These are phyloP conservation scores for Xerocomus brunneocitrinus DNA, from an alignment of 768 basidiomycete species.

Conservation along the genomic window DNA sequence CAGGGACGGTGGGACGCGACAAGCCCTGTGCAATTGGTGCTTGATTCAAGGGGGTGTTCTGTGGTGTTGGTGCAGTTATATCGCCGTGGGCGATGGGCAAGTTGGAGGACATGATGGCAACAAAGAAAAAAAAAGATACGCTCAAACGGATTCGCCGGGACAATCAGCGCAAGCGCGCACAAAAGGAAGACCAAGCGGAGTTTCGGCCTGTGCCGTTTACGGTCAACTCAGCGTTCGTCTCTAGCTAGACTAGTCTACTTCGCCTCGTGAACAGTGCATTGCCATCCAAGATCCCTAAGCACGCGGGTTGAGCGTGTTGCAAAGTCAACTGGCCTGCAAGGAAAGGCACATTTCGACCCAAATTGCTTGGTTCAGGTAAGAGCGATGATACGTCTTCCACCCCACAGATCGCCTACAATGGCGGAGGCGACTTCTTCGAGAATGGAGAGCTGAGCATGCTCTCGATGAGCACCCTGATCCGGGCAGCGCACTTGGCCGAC, in stretches of 20 bases:
- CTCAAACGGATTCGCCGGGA: conserved; percentile 14
- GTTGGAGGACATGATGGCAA: conserved; percentile 58
- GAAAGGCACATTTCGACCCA: too few relatives aligned
- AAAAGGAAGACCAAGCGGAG: conserved; percentile 30
- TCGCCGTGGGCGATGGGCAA: conserved; percentile 57
- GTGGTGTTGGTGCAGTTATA: conserved; percentile 86
- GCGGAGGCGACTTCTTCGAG: background rate
- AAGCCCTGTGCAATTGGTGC: conserved; percentile 76
- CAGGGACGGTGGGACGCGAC: conserved; percentile 84
- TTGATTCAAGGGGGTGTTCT: conserved; percentile 84
- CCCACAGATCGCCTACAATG: too few relatives aligned
- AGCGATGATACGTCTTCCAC: too few relatives aligned
- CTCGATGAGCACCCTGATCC: background rate
- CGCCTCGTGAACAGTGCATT: too few relatives aligned
- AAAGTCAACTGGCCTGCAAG: too few relatives aligned
- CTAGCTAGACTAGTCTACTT: too few relatives aligned
- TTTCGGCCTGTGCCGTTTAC: conserved; percentile 31
- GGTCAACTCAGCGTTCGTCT: background rate
- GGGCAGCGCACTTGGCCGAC: background rate
- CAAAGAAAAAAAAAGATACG: conserved; percentile 21
- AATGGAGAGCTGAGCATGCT: background rate
- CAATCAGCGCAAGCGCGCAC: conserved; percentile 24
- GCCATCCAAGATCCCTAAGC: too few relatives aligned
- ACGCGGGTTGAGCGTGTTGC: too few relatives aligned
- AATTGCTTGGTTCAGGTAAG: too few relatives aligned